phyloP scores from a whole-genome alignment of 1,284 basidiomycete species.

The Austroboletus novae-zelandiae region DNA sequence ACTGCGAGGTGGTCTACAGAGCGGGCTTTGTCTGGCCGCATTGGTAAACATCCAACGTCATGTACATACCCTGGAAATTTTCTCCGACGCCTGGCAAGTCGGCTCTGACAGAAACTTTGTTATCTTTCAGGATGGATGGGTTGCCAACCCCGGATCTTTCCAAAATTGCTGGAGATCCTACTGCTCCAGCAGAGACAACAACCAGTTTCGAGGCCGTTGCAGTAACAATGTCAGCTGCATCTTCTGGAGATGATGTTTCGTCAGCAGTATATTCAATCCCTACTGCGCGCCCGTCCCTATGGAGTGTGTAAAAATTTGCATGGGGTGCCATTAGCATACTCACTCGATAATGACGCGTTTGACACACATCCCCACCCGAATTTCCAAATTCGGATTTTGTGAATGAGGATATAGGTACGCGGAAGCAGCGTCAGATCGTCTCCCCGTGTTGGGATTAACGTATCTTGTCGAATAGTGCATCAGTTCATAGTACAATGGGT shows the following conservation, averaged over 20 bases:
- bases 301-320: constrained; percentile 27
- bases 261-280: too few species aligned
- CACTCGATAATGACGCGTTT: too few species aligned
- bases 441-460: background rate
- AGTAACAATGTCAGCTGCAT: too few species aligned
- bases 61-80: constrained; percentile 47
- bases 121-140: constrained; percentile 36
- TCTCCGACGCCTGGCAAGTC: constrained; percentile 56
- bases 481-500: constrained; percentile 39
- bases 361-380: too few species aligned
- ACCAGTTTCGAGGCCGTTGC: too few species aligned
- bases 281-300: constrained; percentile 13
- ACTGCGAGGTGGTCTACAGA: too few species aligned
- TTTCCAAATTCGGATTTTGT: too few species aligned
- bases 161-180: constrained; percentile 22
- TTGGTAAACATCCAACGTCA: constrained; percentile 38
- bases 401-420: too few species aligned
- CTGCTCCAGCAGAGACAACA: background rate
- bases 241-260: too few species aligned
- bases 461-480: constrained; percentile 16
- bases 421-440: too few species aligned
- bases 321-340: background rate
- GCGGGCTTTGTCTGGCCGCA: constrained; percentile 34
- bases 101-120: constrained; percentile 40
- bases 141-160: constrained; percentile 41